phyloP scores from a whole-genome alignment of 2,329 filamentous ascomycete genomes.

The Ampelomyces quisqualis region DNA sequence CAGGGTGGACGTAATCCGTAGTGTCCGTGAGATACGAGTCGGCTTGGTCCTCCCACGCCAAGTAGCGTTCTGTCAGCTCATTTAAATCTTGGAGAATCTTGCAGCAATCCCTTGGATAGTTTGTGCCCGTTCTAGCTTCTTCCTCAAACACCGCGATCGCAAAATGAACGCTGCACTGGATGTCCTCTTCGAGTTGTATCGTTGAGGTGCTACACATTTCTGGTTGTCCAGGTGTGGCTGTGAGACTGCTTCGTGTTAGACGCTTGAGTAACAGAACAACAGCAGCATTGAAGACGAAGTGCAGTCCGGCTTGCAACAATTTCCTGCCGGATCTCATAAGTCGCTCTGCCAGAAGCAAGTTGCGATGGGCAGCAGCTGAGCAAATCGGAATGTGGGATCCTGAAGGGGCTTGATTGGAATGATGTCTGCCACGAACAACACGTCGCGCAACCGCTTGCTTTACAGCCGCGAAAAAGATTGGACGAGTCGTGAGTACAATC shows the following conservation, averaged over 20 bases:
- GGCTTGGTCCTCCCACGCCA: slow-evolving; percentile 2
- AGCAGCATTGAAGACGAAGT: slow-evolving; percentile 32
- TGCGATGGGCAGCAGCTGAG: slow-evolving; percentile 20
- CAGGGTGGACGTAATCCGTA: too few relatives aligned
- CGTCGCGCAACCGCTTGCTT: slow-evolving; percentile 26
- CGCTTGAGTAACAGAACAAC: slow-evolving; percentile 27
- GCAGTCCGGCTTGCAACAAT: slow-evolving; percentile 26
- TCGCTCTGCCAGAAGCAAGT: slow-evolving; percentile 21
- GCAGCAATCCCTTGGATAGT: slow-evolving; percentile 27
- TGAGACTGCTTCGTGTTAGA: slow-evolving; percentile 9
- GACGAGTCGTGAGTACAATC: slow-evolving; percentile 27
- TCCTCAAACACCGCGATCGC: slow-evolving; percentile 26
- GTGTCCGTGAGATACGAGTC: too few relatives aligned
- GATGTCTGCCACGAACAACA: slow-evolving; percentile 13
- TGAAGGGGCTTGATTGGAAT: slow-evolving; percentile 13
- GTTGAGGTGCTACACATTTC: neutral
- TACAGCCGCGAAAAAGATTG: slow-evolving; percentile 25
- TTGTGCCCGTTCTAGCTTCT: slow-evolving; percentile 25
- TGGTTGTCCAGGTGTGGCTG: neutral
- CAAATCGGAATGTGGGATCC: slow-evolving; percentile 17
- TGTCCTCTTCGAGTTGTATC: slow-evolving; percentile 1
- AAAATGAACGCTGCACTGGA: slow-evolving; percentile 19
- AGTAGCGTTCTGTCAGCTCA: slow-evolving; percentile 21
- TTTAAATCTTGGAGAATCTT: slow-evolving; percentile 28
- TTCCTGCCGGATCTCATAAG: slow-evolving; percentile 12